phyloP scores from a whole-genome alignment of 768 basidiomycete genomes.

The Hemileccinum impolitum region DNA sequence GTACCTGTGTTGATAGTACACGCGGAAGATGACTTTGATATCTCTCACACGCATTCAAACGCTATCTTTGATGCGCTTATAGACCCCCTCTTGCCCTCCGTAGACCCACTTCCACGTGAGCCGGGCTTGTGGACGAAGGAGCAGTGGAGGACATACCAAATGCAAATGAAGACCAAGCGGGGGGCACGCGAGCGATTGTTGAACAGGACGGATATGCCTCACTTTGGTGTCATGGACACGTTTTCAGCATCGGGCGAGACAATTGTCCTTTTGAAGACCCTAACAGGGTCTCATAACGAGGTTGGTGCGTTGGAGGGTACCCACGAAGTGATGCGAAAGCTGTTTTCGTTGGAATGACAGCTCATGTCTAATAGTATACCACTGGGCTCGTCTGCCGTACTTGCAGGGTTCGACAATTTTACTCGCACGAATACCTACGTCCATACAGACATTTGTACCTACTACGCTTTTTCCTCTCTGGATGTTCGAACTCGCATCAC shows the following conservation, averaged over 20 bases:
- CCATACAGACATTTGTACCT: neutral
- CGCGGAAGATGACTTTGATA: slow-evolving; percentile 71
- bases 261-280: slow-evolving; percentile 55
- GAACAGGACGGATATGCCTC: slow-evolving; percentile 39
- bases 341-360: slow-evolving; percentile 23
- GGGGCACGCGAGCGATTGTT: slow-evolving; percentile 45
- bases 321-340: slow-evolving; percentile 51
- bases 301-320: slow-evolving; percentile 64
- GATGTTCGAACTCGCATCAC: no score
- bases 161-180: slow-evolving; percentile 39
- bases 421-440: neutral
- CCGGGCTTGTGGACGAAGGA: slow-evolving; percentile 30
- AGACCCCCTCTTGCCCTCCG: slow-evolving; percentile 55
- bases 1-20: slow-evolving; percentile 72
- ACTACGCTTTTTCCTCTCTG: neutral
- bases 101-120: slow-evolving; percentile 37
- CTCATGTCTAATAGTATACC: neutral
- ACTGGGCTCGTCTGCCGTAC: neutral
- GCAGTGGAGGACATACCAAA: slow-evolving; percentile 44
- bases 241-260: slow-evolving; percentile 45
- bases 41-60: slow-evolving; percentile 66
- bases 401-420: neutral
- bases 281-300: slow-evolving; percentile 56
- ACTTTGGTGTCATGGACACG: slow-evolving; percentile 52
- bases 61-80: slow-evolving; percentile 66